Evolutionary conservation across 148 eudicot genomes (phyloP).

Genomic region (Rheum nobile): DNA sequence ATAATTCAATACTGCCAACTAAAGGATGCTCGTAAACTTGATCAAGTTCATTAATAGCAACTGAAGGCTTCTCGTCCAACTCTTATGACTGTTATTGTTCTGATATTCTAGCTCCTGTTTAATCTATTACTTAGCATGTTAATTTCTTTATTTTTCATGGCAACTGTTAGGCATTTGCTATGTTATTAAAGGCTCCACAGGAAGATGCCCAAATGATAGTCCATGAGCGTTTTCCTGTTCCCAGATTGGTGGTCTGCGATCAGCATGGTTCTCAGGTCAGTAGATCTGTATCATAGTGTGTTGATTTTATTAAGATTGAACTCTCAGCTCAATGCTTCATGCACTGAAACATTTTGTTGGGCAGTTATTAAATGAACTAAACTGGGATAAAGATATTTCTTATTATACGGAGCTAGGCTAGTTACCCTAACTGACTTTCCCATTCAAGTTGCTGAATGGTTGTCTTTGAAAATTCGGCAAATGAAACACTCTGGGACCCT

Average conservation of each 20-base stretch:
- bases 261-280: constrained; percentile 98
- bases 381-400: not conserved
- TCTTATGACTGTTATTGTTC: not conserved
- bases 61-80: not conserved
- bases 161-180: constrained; percentile 58
- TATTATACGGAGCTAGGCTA: not conserved
- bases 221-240: constrained; percentile 85
- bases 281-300: constrained; percentile 1
- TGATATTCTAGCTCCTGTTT: not conserved
- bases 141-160: not conserved
- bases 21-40: not conserved
- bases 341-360: not conserved
- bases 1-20: not conserved
- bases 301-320: not conserved
- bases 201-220: constrained; percentile 74
- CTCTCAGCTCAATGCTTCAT: not conserved
- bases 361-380: not conserved
- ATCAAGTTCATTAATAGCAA: not conserved
- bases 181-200: constrained; percentile 62
- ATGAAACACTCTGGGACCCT: too few species aligned
- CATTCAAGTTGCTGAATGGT: not conserved
- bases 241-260: constrained; percentile 91
- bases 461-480: not conserved
- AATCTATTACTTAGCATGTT: not conserved
- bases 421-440: not conserved